Percentiles rank a stretch among this genome's conserved stretches.
Evolutionary conservation across 2,329 filamentous ascomycete species (phyloP).

Genomic region (Sporothrix luriei): DNA sequence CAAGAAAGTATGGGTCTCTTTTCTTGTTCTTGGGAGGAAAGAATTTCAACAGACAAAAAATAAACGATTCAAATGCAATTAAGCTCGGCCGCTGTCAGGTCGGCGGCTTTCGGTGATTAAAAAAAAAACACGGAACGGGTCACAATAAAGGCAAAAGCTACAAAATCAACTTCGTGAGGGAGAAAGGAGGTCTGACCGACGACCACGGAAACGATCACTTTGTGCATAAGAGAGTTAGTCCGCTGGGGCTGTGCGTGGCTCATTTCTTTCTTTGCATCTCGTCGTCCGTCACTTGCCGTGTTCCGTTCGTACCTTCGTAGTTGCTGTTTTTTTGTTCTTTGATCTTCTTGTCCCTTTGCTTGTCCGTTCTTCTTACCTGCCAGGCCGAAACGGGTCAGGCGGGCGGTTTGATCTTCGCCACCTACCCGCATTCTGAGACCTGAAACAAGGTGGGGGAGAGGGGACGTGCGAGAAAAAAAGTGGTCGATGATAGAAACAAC

Average conservation of each 20-base stretch:
- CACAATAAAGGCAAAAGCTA: not conserved
- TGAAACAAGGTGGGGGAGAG: constrained; percentile 33
- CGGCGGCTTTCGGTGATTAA: no score
- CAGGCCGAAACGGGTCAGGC: constrained; percentile 34
- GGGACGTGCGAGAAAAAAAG: not conserved
- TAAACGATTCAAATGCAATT: not conserved
- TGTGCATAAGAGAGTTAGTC: not conserved
- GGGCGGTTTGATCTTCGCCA: constrained; percentile 35
- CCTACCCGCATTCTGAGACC: constrained; percentile 32
- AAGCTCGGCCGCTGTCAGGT: not conserved
- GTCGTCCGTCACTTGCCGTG: not conserved
- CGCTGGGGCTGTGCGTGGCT: not conserved
- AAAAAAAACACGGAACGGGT: constrained; percentile 10
- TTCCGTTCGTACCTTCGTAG: not conserved
- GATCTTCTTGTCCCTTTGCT: not conserved
- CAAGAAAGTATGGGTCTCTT: constrained; percentile 23
- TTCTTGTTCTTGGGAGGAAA: not conserved
- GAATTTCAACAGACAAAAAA: not conserved
- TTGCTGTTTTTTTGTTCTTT: not conserved
- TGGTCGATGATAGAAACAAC: not conserved
- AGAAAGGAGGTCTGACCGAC: constrained; percentile 24
- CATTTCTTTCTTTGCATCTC: not conserved
- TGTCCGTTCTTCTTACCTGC: not conserved
- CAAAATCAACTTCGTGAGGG: not conserved
- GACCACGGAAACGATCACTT: not conserved